phyloP scores from a whole-genome alignment of 2,329 filamentous ascomycete genomes.

The Fusarium aywerte region DNA sequence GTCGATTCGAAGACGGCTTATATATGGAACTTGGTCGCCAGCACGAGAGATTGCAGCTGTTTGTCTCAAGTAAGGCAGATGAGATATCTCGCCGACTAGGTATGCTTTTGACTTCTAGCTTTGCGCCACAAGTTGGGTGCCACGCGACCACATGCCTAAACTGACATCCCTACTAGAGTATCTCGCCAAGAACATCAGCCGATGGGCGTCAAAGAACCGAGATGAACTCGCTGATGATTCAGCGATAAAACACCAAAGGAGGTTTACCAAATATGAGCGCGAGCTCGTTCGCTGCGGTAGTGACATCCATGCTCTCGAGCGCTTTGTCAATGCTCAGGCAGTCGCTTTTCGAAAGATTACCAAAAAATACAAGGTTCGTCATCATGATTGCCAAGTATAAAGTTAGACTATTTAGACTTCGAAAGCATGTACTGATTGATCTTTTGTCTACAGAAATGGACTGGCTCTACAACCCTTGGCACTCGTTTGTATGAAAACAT shows the following conservation, averaged over 20 bases:
- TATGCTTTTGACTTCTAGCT: conserved; percentile 52
- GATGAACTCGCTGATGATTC: conserved; percentile 45
- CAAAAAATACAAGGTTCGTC: conserved; percentile 76
- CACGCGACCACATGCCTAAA: conserved; percentile 31
- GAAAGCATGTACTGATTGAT: background rate
- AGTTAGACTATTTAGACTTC: background rate
- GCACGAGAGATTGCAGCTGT: conserved; percentile 81
- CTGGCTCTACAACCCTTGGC: conserved; percentile 73
- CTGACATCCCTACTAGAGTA: conserved; percentile 55
- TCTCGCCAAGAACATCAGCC: conserved; percentile 60
- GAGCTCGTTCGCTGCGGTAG: conserved; percentile 70
- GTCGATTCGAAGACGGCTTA: conserved; percentile 76
- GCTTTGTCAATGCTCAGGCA: conserved; percentile 79
- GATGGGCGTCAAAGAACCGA: conserved; percentile 56
- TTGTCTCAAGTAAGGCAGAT: conserved; percentile 81
- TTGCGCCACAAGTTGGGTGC: conserved; percentile 16
- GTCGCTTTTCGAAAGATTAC: conserved; percentile 84
- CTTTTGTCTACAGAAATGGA: conserved; percentile 74
- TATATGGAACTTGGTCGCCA: conserved; percentile 77
- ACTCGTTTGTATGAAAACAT: conserved; percentile 74
- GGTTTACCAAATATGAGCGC: conserved; percentile 64
- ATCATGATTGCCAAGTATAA: background rate
- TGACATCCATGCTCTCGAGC: conserved; percentile 75
- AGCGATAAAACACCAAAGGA: conserved; percentile 61
- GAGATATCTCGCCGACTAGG: conserved; percentile 78